Evolutionary conservation across 495 filamentous ascomycete genomes (phyloP).

Genomic region (Chaetomium cochliodes): DNA sequence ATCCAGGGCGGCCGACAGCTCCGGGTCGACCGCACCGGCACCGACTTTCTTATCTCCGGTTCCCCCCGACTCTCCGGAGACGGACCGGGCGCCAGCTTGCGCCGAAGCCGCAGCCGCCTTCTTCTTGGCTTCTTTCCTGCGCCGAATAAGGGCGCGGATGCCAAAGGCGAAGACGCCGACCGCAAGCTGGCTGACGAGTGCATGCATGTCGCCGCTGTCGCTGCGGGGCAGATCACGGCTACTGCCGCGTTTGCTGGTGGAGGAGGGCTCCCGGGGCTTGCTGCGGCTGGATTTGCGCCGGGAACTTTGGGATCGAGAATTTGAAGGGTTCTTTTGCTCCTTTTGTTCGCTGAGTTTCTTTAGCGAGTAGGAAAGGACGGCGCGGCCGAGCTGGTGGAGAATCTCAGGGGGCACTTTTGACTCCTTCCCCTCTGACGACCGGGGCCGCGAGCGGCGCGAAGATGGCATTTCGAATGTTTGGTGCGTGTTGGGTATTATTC

Average conservation of each 20-base stretch:
- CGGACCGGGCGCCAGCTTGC: background rate
- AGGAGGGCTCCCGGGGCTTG: slow-evolving; percentile 9
- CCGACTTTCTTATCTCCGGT: background rate
- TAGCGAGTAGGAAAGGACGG: slow-evolving; percentile 30
- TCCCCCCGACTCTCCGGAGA: background rate
- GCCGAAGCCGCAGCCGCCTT: slow-evolving; percentile 8
- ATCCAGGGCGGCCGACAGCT: slow-evolving; percentile 29
- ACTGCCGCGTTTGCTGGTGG: slow-evolving; percentile 10
- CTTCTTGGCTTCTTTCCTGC: slow-evolving; percentile 23
- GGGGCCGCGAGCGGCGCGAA: slow-evolving; percentile 3
- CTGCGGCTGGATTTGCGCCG: slow-evolving; percentile 2
- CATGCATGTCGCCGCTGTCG: slow-evolving; percentile 29
- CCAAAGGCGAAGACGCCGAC: slow-evolving; percentile 32
- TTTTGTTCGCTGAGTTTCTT: slow-evolving; percentile 21
- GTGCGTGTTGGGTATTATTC: background rate
- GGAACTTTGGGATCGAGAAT: slow-evolving; percentile 2
- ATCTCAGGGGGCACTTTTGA: slow-evolving; percentile 23
- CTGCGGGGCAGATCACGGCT: slow-evolving; percentile 7
- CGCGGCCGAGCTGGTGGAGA: slow-evolving; percentile 29
- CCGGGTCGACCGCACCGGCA: slow-evolving; percentile 10
- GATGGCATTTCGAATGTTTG: background rate
- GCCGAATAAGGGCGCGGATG: slow-evolving; percentile 25
- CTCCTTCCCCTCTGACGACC: background rate
- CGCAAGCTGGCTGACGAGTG: slow-evolving; percentile 30
- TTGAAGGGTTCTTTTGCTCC: background rate